Conservation (phyloP, 768 basidiomycete genomes). For the Boletus pseudo-olivaceus region DNA sequence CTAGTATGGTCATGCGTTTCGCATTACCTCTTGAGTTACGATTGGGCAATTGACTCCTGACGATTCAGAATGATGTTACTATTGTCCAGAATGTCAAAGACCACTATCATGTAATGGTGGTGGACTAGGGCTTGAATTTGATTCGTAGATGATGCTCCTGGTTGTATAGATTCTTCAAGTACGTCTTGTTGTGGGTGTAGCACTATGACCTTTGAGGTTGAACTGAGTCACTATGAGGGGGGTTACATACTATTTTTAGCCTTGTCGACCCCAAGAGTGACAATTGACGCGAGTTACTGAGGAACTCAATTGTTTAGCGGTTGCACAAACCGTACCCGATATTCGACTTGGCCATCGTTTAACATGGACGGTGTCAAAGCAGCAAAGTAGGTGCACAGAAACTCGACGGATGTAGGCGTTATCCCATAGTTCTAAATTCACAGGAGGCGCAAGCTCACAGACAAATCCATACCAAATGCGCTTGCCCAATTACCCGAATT, state of each 20-base stretch:
- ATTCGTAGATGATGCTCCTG: not conserved
- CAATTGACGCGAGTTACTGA: not conserved
- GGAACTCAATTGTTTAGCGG: no score
- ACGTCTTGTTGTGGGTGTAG: not conserved
- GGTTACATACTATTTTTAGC: slow-evolving; percentile 6
- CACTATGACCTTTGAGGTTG: no score
- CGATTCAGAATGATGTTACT: not conserved
- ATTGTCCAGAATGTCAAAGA: not conserved
- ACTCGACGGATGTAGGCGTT: not conserved
- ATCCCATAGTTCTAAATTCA: not conserved
- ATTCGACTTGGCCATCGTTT: not conserved
- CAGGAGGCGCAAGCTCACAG: slow-evolving; percentile 77
- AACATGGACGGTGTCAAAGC: slow-evolving; percentile 32
- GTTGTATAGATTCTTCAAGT: not conserved
- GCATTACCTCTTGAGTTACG: not conserved
- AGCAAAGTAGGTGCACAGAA: slow-evolving; percentile 28
- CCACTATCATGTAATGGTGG: not conserved
- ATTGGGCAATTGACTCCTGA: not conserved
- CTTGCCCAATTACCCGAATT: slow-evolving; percentile 73
- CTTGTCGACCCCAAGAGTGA: not conserved
- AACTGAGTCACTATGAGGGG: not conserved
- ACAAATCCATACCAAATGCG: slow-evolving; percentile 74
- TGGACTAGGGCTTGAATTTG: not conserved
- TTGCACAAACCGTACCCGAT: not conserved
- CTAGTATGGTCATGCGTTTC: slow-evolving; percentile 34